Evolutionary conservation across 495 filamentous ascomycete species (phyloP).

Genomic region (Aspergillus diversus): DNA sequence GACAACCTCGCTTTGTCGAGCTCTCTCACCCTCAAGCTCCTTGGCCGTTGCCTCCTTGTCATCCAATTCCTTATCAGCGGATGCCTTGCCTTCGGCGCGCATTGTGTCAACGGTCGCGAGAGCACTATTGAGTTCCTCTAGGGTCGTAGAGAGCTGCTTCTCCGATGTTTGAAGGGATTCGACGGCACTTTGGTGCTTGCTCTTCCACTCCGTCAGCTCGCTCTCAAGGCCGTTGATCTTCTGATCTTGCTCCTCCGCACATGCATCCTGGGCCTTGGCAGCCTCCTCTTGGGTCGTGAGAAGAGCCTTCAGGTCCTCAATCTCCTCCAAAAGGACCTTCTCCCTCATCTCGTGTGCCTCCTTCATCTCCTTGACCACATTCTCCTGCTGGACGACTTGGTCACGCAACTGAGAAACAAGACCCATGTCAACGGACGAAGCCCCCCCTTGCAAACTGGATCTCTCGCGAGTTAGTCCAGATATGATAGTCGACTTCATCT

Average conservation of each 20-base stretch:
- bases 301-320: slow-evolving; percentile 66
- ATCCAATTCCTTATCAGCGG: slow-evolving; percentile 36
- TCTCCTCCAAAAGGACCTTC: slow-evolving; percentile 68
- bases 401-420: slow-evolving; percentile 86
- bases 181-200: slow-evolving; percentile 70
- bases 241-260: slow-evolving; percentile 57
- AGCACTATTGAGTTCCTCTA: slow-evolving; percentile 68
- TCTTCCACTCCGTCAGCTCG: slow-evolving; percentile 76
- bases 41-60: slow-evolving; percentile 50
- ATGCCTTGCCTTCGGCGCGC: slow-evolving; percentile 41
- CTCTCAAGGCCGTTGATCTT: slow-evolving; percentile 73
- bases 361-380: slow-evolving; percentile 73
- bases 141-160: slow-evolving; percentile 68
- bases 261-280: slow-evolving; percentile 47
- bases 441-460: slow-evolving; percentile 76
- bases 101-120: slow-evolving; percentile 51
- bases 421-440: slow-evolving; percentile 88
- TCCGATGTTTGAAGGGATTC: slow-evolving; percentile 75
- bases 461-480: slow-evolving; percentile 90
- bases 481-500: slow-evolving; percentile 91
- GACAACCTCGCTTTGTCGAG: slow-evolving; percentile 67
- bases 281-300: slow-evolving; percentile 52
- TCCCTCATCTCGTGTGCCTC: slow-evolving; percentile 73
- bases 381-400: slow-evolving; percentile 83
- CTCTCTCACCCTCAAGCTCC: slow-evolving; percentile 54